These are phyloP conservation scores for Ampelomyces quisqualis DNA, from an alignment of 2,329 filamentous ascomycete species.

Conservation along the genomic window DNA sequence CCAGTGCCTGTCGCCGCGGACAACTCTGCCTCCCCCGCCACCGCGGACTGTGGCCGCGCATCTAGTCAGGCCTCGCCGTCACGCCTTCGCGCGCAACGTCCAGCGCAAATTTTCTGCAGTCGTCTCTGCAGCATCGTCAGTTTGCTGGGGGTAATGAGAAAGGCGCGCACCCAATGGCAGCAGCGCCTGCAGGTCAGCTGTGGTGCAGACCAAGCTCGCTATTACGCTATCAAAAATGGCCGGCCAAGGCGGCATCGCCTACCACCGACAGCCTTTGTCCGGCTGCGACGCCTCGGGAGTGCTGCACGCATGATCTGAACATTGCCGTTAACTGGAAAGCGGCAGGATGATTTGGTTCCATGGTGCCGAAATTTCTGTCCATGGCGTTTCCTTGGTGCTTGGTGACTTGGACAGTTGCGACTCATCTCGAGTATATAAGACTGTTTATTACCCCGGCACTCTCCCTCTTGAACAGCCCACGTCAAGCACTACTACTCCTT, in stretches of 20 bases:
- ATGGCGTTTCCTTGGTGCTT: conserved; percentile 1
- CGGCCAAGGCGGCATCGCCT: conserved; percentile 20
- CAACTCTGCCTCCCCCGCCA: conserved; percentile 8
- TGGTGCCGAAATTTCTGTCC: conserved; percentile 28
- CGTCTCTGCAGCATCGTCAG: conserved; percentile 3
- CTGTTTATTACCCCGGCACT: neutral
- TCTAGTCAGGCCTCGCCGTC: conserved; percentile 1
- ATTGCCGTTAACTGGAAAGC: conserved; percentile 50
- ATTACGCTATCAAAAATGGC: conserved; percentile 35
- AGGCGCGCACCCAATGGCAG: conserved; percentile 12
- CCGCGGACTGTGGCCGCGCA: neutral
- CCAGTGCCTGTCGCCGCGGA: too few species aligned
- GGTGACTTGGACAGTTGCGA: neutral
- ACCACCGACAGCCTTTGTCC: conserved; percentile 23
- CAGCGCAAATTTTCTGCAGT: conserved; percentile 4
- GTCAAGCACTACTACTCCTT: conserved; percentile 19
- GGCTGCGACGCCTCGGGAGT: conserved; percentile 22
- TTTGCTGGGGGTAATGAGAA: conserved; percentile 21
- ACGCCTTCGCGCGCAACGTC: conserved; percentile 4
- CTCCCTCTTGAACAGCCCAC: conserved; percentile 15
- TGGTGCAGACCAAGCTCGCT: conserved; percentile 17
- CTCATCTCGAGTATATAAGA: conserved; percentile 6
- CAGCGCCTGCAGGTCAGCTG: conserved; percentile 25
- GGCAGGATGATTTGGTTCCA: conserved; percentile 29
- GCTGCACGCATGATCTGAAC: conserved; percentile 37